Conservation (phyloP, 176 grass and related monocot species). For the Stipa capillata region DNA sequence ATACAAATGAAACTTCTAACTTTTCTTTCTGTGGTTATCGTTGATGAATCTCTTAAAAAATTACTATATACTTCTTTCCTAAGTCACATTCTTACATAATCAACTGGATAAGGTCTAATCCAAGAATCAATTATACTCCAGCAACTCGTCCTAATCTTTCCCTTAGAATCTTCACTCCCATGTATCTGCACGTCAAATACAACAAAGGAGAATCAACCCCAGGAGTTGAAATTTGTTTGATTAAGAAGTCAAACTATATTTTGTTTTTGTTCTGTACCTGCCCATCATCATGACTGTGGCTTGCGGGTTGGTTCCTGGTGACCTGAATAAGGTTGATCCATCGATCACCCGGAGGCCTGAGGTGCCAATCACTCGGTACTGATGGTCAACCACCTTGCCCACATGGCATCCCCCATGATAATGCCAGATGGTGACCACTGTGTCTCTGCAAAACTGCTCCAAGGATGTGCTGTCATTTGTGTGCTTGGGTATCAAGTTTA, state of each 20-base stretch:
- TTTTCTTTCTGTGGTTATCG: conserved; percentile 34
- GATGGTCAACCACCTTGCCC: conserved; percentile 59
- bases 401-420: conserved; percentile 85
- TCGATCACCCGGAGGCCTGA: conserved; percentile 57
- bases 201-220: background rate
- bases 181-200: conserved; percentile 43
- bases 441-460: conserved; percentile 80
- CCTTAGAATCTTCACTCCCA: conserved; percentile 79
- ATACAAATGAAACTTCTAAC: conserved; percentile 5
- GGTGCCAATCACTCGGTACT: conserved; percentile 41
- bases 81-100: conserved; percentile 27
- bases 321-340: conserved; percentile 44
- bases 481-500: conserved; percentile 83
- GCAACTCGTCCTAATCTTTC: conserved; percentile 45
- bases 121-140: conserved; percentile 30
- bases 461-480: conserved; percentile 61
- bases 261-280: conserved; percentile 30
- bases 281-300: conserved; percentile 85
- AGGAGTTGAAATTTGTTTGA: conserved; percentile 25
- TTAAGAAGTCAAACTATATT: background rate
- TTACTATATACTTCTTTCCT: conserved; percentile 42
- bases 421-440: conserved; percentile 80
- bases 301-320: conserved; percentile 81
- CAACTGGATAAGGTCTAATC: conserved; percentile 6
- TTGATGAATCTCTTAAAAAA: conserved; percentile 28